Evolutionary conservation across 2,329 filamentous ascomycete species (phyloP).

Genomic region (Clarireedia homoeocarpa): DNA sequence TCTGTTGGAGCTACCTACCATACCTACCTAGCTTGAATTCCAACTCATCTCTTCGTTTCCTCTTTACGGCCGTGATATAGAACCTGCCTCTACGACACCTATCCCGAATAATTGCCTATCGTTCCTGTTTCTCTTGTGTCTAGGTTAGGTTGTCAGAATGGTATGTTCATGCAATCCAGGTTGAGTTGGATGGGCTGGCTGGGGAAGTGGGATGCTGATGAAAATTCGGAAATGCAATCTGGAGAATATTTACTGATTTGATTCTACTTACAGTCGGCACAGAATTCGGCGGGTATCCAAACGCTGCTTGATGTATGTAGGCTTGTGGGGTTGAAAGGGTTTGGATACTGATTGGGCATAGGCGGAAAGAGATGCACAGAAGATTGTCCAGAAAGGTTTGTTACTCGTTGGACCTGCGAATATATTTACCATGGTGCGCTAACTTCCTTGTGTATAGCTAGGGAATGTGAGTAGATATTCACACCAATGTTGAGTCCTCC

Average conservation of each 20-base stretch:
- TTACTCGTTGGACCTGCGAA: conserved; percentile 8
- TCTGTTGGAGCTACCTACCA: conserved; percentile 14
- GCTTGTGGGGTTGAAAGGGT: not conserved
- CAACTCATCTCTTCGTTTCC: conserved; percentile 5
- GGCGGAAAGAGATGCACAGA: conserved; percentile 97
- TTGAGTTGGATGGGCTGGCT: not conserved
- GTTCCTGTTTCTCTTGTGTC: not conserved
- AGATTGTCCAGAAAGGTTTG: conserved; percentile 95
- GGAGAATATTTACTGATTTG: conserved; percentile 13
- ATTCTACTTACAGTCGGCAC: conserved; percentile 63
- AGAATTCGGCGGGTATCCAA: conserved; percentile 97
- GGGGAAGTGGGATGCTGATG: conserved; percentile 4
- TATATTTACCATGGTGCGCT: conserved; percentile 18
- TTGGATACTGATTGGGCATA: conserved; percentile 32
- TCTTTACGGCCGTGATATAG: not conserved
- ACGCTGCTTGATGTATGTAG: conserved; percentile 88
- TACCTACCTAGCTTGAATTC: conserved; percentile 1
- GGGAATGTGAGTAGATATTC: conserved; percentile 64
- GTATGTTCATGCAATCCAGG: conserved; percentile 11
- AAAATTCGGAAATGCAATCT: not conserved
- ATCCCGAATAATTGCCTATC: conserved; percentile 1
- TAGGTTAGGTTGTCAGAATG: conserved; percentile 19
- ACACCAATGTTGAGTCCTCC: not conserved
- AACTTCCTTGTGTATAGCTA: conserved; percentile 45
- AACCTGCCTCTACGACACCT: conserved; percentile 10